A percentile compares a stretch with the other conserved stretches of the same genome.
These are phyloP conservation scores for Cryomyces antarcticus DNA, from an alignment of 495 filamentous ascomycete species.

Conservation along the genomic window DNA sequence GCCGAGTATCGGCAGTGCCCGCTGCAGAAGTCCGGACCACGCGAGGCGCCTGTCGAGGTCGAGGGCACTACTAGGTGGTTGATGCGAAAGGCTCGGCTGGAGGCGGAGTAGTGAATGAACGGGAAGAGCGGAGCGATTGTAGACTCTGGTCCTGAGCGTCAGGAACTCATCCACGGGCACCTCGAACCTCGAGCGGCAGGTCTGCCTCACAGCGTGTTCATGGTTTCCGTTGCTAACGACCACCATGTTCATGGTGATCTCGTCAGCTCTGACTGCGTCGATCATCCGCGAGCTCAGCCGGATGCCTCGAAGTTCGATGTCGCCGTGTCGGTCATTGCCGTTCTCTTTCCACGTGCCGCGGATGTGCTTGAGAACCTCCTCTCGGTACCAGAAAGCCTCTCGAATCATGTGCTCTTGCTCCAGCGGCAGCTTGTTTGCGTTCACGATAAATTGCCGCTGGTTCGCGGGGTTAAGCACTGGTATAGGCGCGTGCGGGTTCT, in stretches of 20 bases:
- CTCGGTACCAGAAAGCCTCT: conserved; percentile 84
- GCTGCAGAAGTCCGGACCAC: conserved; percentile 71
- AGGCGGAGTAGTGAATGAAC: conserved; percentile 57
- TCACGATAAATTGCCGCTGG: conserved; percentile 76
- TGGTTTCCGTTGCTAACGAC: conserved; percentile 16
- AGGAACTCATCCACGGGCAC: conserved; percentile 53
- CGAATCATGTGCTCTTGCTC: conserved; percentile 58
- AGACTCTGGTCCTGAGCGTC: conserved; percentile 42
- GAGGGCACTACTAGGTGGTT: conserved; percentile 51
- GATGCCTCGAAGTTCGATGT: conserved; percentile 53
- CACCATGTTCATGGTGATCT: conserved; percentile 48
- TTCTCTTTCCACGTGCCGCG: conserved; percentile 50
- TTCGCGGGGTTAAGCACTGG: conserved; percentile 58
- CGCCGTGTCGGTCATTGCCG: conserved; percentile 36
- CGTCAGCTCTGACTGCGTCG: conserved; percentile 62
- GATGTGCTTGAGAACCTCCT: conserved; percentile 55
- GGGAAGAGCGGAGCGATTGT: conserved; percentile 47
- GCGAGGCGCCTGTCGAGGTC: conserved; percentile 69
- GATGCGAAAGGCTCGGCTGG: conserved; percentile 54
- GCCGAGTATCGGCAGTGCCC: conserved; percentile 37
- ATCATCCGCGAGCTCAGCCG: conserved; percentile 61
- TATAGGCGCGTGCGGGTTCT: conserved; percentile 56
- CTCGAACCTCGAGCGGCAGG: conserved; percentile 28
- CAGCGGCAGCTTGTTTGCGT: conserved; percentile 52
- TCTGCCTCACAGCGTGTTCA: conserved; percentile 17